Base-by-base conservation (phyloP, 2,329 filamentous ascomycete genomes). In the Rhynchosporium agropyri region DNA sequence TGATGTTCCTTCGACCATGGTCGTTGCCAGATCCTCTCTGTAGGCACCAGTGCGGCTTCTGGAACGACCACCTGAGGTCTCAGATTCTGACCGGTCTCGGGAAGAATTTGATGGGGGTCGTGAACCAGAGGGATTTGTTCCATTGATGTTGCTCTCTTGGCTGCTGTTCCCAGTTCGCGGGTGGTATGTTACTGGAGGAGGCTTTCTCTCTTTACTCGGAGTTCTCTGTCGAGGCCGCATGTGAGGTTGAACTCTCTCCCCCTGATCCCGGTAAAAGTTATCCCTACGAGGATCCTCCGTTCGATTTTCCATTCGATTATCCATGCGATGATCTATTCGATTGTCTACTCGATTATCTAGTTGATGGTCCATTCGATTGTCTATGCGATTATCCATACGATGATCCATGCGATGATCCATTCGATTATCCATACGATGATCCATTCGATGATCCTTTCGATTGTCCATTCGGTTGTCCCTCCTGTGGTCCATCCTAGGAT, bases 51-150 rank as follows among this genome's bases (percentile, higher is more conserved):
- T 74, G 26, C 68, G 69, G 54, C 70, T 73, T 62, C 71, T 74
- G 2, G 73, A 73, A 48, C 70, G 66, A 29, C 63, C 67, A 29
- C 62, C 61, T 48, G 71, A 73, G 7, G 66, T 65, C 60, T 72
- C 71, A 36, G 73, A 74, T 53, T 67, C 68, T 20, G 73, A 74
- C 46, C 73, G 63, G 53, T 74, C 73, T 38, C 72, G 65, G n/a
- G 71, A 68, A 26, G 66, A 40, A 31, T 50, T 59, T 0, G 57
- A 59, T 46, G 66, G 63, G 13, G 72, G 69, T 55, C 68, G 64
- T 7, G 71, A 73, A 26, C 60, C 71, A 38, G 72, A 71, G 33
- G 63, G 57, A 50, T 60, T 69, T 4, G 66, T 68, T 31, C 57
- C 67, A 26, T 62, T 46, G 60, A 63, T 68, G n/a, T 63, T 63